Base-by-base conservation (phyloP, 495 filamentous ascomycete genomes). In the Tuber melanosporum region DNA sequence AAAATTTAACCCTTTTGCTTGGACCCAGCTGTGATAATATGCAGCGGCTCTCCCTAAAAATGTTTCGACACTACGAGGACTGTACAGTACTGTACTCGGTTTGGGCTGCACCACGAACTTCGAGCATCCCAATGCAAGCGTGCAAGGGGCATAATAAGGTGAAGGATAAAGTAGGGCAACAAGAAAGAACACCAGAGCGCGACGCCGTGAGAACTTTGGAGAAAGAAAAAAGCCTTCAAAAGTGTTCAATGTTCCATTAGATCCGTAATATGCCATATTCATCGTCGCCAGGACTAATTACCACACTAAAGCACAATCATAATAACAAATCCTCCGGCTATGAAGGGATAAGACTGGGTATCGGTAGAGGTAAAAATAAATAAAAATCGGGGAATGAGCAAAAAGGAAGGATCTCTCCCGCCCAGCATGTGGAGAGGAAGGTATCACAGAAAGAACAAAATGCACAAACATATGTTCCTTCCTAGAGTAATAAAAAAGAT, bases 381-480 rank as follows among this genome's bases (percentile, higher is more conserved):
- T 17, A 32, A 32, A 19, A 66, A 66, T 17, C n/a, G 52, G 15
- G 15, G 3, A 62, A 9, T 62, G 32, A 14, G 9, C 14, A 66
- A 36, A 32, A 32, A 32, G 4, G 57, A 36, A 66, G 32, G 14
- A 26, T 32, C 15, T 36, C 32, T 66, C 57, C 57, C 26, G 57
- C 32, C 57, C 57, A 17, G 52, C 57, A 66, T 32, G 26, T 66
- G 57, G 57, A 26, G 14, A 36, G 57, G 4, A 36, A 66, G 57
- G 26, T 66, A 19, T 19, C 78, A 52, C 71, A 36, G 74, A 72
- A 74, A 45, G 73, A 73, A 79, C 1, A 49, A 70, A 77, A 69
- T 42, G 57, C 76, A 66, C 36, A 71, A 62, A 78, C 71, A 77
- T 70, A 52, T 66, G n/a, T 20, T 70, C 49, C 74, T 76, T 41